Evolutionary conservation across 805 yeast genomes (phyloP).

Genomic region (Starmerella riodocensis): DNA sequence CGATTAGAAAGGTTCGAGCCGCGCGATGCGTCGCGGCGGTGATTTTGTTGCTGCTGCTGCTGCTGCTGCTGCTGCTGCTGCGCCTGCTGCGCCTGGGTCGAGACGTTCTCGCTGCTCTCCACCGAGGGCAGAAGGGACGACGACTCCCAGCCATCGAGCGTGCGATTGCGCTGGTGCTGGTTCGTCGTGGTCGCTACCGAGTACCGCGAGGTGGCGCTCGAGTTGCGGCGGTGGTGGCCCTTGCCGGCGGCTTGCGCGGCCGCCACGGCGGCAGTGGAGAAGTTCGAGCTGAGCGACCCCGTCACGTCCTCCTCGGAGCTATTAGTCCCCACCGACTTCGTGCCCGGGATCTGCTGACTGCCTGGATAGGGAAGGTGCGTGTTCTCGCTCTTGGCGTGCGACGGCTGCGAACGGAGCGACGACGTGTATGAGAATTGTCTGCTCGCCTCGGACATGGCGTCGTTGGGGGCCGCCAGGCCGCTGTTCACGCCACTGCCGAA

Average conservation of each 20-base stretch:
- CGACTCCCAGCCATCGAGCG: constrained; percentile 13
- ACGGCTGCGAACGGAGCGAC: no score
- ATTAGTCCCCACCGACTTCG: not conserved
- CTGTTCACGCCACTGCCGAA: no score
- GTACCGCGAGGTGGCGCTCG: constrained; percentile 15
- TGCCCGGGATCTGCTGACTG: not conserved
- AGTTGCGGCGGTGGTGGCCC: constrained; percentile 14
- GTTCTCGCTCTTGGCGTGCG: no score
- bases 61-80: no score
- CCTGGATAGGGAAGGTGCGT: not conserved
- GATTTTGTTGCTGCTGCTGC: not conserved
- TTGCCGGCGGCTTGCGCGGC: constrained; percentile 10
- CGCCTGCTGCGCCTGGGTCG: no score
- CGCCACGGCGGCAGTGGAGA: constrained; percentile 10
- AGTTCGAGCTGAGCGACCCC: constrained; percentile 11
- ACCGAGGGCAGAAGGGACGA: constrained; percentile 7
- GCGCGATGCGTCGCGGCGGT: not conserved
- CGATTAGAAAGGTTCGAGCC: not conserved
- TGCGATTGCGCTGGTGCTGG: constrained; percentile 9
- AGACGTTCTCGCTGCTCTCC: not conserved
- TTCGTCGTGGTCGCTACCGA: constrained; percentile 3
- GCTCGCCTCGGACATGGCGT: no score
- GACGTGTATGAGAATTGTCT: no score
- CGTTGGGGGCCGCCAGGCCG: no score
- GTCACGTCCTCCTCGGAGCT: constrained; percentile 12